Percentiles rank a stretch among this genome's conserved stretches.
Evolutionary conservation across 2,329 filamentous ascomycete genomes (phyloP).

Genomic region (Didymella glomerata): DNA sequence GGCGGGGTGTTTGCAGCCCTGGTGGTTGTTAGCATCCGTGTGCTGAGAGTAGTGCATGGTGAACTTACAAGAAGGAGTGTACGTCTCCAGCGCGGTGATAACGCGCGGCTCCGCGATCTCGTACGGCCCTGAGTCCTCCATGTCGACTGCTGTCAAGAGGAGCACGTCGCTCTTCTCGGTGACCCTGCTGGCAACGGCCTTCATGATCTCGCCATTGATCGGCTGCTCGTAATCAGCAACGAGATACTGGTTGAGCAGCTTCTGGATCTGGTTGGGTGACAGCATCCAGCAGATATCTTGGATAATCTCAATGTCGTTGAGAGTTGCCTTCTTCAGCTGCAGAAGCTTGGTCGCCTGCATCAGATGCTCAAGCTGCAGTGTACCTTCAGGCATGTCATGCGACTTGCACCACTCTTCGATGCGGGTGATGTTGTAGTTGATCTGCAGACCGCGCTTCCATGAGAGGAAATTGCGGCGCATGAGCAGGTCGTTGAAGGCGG

Average conservation of each 20-base stretch:
- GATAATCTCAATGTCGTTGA: constrained; percentile 99
- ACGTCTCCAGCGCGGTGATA: constrained; percentile 96
- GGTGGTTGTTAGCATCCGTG: neutral
- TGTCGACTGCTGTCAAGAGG: constrained; percentile 91
- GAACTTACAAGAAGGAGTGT: constrained; percentile 91
- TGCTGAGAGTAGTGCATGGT: neutral
- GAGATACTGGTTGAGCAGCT: constrained; percentile 96
- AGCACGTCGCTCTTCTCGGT: constrained; percentile 98
- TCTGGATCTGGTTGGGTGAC: constrained; percentile 98
- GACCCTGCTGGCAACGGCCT: constrained; percentile 94
- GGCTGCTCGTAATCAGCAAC: constrained; percentile 99
- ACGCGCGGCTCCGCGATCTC: constrained; percentile 97
- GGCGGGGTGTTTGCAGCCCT: constrained; percentile 94
- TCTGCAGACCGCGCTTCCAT: constrained; percentile 98
- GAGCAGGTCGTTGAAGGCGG: constrained; percentile 96
- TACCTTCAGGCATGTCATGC: constrained; percentile 99
- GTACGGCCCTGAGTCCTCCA: constrained; percentile 98
- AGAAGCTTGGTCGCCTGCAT: constrained; percentile 99
- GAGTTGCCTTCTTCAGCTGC: constrained; percentile 96
- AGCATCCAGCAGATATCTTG: constrained; percentile 99
- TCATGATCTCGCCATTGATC: constrained; percentile 99
- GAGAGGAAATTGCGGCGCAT: constrained; percentile 99
- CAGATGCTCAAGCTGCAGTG: constrained; percentile 93
- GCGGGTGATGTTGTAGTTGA: constrained; percentile 99
- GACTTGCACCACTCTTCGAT: constrained; percentile 99